These are phyloP conservation scores for Grigorovia jiainica DNA, from an alignment of 805 yeast genomes.

Conservation along the genomic window DNA sequence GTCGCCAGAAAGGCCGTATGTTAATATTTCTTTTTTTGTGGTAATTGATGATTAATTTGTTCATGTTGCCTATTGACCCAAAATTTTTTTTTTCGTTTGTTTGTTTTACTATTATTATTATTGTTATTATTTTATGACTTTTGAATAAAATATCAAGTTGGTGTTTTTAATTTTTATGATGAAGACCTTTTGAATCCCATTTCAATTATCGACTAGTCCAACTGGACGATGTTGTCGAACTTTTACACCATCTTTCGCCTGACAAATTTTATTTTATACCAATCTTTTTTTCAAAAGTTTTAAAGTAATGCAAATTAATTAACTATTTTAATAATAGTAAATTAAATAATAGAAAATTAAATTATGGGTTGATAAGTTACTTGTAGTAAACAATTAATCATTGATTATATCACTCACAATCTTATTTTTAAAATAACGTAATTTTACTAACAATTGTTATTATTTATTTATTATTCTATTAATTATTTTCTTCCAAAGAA, in stretches of 20 bases:
- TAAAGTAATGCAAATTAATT: neutral
- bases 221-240: slow-evolving; percentile 57
- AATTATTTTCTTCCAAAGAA: too few relatives aligned
- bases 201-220: slow-evolving; percentile 47
- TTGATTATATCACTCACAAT: neutral
- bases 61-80: too few relatives aligned
- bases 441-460: neutral
- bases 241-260: slow-evolving; percentile 69
- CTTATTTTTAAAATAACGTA: neutral
- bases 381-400: too few relatives aligned
- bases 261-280: slow-evolving; percentile 27
- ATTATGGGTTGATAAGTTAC: too few relatives aligned
- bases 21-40: slow-evolving; percentile 21
- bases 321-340: neutral
- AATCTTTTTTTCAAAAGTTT: neutral
- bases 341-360: too few relatives aligned
- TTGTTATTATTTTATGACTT: slow-evolving; percentile 2
- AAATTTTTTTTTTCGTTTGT: too few relatives aligned
- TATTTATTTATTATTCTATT: too few relatives aligned
- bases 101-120: neutral
- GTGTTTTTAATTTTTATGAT: slow-evolving; percentile 24
- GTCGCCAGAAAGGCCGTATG: slow-evolving; percentile 74
- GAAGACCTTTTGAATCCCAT: slow-evolving; percentile 42
- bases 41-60: too few relatives aligned
- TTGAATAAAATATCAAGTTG: neutral